phyloP scores from a whole-genome alignment of 179 eudicot genomes.

The Silene vulgaris region DNA sequence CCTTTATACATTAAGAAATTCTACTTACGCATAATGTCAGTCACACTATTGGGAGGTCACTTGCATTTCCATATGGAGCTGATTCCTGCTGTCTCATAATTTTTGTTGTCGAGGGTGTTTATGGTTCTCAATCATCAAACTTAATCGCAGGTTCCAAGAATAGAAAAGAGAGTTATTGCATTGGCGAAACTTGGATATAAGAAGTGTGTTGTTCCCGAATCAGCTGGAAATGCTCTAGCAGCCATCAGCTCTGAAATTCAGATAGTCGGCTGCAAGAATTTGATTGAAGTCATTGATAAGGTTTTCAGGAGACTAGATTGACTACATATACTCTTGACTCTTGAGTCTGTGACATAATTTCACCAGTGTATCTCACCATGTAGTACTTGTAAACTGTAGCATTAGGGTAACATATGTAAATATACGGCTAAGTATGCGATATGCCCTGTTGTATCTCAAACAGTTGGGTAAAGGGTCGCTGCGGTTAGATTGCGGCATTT shows the following conservation, averaged over 20 bases:
- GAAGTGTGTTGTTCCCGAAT: conserved; percentile 62
- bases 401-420: no score
- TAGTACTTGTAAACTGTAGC: no score
- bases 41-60: background rate
- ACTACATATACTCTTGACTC: no score
- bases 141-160: conserved; percentile 59
- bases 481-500: conserved; percentile 35
- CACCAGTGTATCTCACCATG: no score
- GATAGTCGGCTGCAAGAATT: conserved; percentile 63
- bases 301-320: conserved; percentile 37
- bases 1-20: background rate
- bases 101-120: no score
- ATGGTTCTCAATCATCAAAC: background rate
- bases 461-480: no score
- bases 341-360: no score
- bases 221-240: conserved; percentile 43
- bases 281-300: conserved; percentile 66
- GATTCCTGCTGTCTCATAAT: no score
- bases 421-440: no score
- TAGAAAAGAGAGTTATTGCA: conserved; percentile 74
- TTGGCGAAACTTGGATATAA: conserved; percentile 83
- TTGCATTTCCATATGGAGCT: background rate
- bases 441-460: no score
- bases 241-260: conserved; percentile 33
- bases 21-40: background rate